These are phyloP conservation scores for Mucuna pruriens DNA, from an alignment of 306 rosid species.

Conservation along the genomic window DNA sequence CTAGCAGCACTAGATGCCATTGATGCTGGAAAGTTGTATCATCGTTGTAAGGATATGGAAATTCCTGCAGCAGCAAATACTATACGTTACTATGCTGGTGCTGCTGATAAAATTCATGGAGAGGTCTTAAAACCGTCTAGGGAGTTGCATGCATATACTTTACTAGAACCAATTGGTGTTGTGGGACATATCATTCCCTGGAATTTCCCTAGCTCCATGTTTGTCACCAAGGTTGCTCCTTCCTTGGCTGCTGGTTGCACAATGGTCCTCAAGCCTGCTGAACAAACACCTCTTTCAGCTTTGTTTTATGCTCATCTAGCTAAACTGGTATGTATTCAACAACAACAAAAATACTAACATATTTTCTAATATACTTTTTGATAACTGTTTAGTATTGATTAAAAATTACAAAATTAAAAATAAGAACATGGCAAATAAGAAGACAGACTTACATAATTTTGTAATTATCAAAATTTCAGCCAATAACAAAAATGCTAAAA, in stretches of 20 bases:
- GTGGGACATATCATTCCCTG: constrained; percentile 86
- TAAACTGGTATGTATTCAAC: constrained; percentile 52
- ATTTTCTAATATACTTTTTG: not conserved
- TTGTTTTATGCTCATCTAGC: constrained; percentile 75
- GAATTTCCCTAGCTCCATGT: constrained; percentile 67
- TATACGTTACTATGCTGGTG: constrained; percentile 81
- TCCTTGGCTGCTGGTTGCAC: constrained; percentile 89
- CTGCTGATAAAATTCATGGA: constrained; percentile 86
- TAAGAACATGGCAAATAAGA: too few relatives aligned
- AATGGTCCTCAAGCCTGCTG: constrained; percentile 80
- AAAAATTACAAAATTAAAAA: too few relatives aligned
- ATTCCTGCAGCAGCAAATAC: constrained; percentile 49
- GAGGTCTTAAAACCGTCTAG: constrained; percentile 57
- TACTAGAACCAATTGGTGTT: constrained; percentile 80
- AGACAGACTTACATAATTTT: too few relatives aligned
- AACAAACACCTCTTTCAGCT: constrained; percentile 85
- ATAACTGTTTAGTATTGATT: too few relatives aligned
- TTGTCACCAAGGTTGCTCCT: constrained; percentile 62
- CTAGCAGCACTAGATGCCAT: constrained; percentile 68
- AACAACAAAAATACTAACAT: not conserved
- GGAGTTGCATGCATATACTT: constrained; percentile 67
- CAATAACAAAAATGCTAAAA: not conserved
- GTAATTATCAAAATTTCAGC: too few relatives aligned
- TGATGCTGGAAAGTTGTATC: constrained; percentile 67
- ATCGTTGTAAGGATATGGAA: constrained; percentile 40